A percentile compares a stretch with the other conserved stretches of the same genome.
These are phyloP conservation scores for Suaeda aralocaspica DNA, from an alignment of 148 eudicot genomes.

Conservation along the genomic window DNA sequence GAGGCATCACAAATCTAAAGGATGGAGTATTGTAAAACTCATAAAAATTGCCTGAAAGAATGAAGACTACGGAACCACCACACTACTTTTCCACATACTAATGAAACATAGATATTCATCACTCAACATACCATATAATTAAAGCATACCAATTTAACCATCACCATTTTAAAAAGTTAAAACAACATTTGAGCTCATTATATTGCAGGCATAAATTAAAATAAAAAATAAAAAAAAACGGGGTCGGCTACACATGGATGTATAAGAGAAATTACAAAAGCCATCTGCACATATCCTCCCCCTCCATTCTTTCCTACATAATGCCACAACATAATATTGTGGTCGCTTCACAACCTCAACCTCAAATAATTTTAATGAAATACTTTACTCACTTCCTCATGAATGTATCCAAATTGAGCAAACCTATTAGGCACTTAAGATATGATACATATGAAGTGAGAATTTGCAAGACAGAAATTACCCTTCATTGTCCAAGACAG, in stretches of 20 bases:
- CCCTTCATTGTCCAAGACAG: conserved; percentile 87
- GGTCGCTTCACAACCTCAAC: not conserved
- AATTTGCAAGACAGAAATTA: conserved; percentile 32
- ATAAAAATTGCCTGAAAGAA: not conserved
- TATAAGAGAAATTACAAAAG: too few relatives aligned
- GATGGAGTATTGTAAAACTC: not conserved
- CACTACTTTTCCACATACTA: not conserved
- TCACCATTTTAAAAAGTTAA: too few relatives aligned
- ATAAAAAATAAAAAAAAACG: too few relatives aligned
- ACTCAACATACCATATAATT: too few relatives aligned
- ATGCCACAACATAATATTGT: too few relatives aligned
- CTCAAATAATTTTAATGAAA: too few relatives aligned
- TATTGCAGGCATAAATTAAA: too few relatives aligned
- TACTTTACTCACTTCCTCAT: not conserved
- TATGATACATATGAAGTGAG: not conserved
- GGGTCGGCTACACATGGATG: too few relatives aligned
- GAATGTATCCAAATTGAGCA: not conserved
- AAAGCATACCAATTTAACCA: too few relatives aligned
- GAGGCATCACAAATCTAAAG: conserved; percentile 86
- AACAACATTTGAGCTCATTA: too few relatives aligned
- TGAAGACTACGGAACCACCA: conserved; percentile 2
- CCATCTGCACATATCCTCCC: too few relatives aligned
- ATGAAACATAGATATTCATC: not conserved
- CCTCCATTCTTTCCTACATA: too few relatives aligned
- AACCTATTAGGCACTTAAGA: not conserved